These are phyloP conservation scores for Colletotrichum sp. DNA, from an alignment of 2,329 filamentous ascomycete genomes.

Conservation along the genomic window DNA sequence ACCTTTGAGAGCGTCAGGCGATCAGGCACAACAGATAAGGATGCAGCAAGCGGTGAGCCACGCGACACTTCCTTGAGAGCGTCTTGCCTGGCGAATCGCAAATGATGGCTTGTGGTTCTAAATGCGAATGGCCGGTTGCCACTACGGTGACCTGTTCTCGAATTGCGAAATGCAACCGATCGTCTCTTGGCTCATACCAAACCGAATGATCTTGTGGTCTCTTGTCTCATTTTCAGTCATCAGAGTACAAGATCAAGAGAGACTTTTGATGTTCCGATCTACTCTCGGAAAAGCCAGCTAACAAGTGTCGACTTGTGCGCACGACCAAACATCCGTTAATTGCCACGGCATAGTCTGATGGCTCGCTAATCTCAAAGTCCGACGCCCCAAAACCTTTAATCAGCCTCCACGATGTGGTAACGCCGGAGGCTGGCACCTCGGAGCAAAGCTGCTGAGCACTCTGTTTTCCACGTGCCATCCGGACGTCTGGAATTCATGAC, in stretches of 20 bases:
- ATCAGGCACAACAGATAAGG: slow-evolving; percentile 7
- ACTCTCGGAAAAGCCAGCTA: not conserved
- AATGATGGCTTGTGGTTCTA: not conserved
- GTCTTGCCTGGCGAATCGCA: not conserved
- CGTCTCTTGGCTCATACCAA: not conserved
- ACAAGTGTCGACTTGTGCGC: not conserved
- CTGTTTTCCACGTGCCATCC: not conserved
- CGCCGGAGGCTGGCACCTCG: not conserved
- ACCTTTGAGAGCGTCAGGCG: not conserved
- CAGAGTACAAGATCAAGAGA: not conserved
- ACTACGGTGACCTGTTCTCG: not conserved
- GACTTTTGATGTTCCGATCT: not conserved
- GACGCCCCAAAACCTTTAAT: not conserved
- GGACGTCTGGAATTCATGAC: not conserved
- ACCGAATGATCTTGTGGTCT: not conserved
- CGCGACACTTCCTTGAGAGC: not conserved
- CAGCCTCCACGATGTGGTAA: not conserved
- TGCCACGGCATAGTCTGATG: not conserved
- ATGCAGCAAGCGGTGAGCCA: slow-evolving; percentile 9
- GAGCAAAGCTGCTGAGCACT: not conserved
- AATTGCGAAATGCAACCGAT: not conserved
- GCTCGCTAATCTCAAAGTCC: not conserved
- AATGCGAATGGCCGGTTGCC: not conserved
- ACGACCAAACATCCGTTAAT: not conserved
- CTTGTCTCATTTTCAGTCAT: not conserved